phyloP scores from a whole-genome alignment of 257 asterid genomes.

The Ophiorrhiza pumila region DNA sequence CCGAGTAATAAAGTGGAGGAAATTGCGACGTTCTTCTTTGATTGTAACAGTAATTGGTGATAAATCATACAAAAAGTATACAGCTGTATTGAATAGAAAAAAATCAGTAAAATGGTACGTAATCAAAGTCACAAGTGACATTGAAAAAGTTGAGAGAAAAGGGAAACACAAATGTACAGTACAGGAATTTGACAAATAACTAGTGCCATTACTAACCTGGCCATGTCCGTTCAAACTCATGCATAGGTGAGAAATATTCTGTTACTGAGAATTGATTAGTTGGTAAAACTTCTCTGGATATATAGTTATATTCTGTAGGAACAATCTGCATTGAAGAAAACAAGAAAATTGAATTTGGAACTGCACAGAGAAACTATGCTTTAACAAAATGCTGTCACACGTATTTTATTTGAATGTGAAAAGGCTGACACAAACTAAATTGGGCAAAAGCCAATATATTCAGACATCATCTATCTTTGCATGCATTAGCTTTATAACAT shows the following conservation, averaged over 20 bases:
- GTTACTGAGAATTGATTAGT: slow-evolving; percentile 96
- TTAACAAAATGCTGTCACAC: neutral
- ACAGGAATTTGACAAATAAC: neutral
- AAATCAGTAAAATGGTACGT: neutral
- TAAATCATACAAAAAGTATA: slow-evolving; percentile 88
- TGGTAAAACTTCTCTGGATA: slow-evolving; percentile 79
- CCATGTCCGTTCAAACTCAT: slow-evolving; percentile 72
- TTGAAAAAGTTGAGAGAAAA: neutral
- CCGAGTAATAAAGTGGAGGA: slow-evolving; percentile 96
- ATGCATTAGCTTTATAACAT: neutral
- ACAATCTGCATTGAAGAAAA: slow-evolving; percentile 58
- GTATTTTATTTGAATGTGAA: neutral
- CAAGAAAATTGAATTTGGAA: slow-evolving; percentile 13
- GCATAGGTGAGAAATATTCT: slow-evolving; percentile 84
- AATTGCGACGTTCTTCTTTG: slow-evolving; percentile 95
- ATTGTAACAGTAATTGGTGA: slow-evolving; percentile 98
- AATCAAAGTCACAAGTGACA: neutral
- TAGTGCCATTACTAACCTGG: slow-evolving; percentile 56
- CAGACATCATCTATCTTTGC: neutral
- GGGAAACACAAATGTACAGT: too few species aligned
- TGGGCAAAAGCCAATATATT: neutral
- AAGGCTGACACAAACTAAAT: neutral
- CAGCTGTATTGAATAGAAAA: slow-evolving; percentile 53
- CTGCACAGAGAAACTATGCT: neutral
- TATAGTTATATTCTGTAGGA: slow-evolving; percentile 85